A percentile compares a stretch with the other conserved stretches of the same genome.
Evolutionary conservation across 306 rosid genomes (phyloP).

Genomic region (Acacia acuminata): DNA sequence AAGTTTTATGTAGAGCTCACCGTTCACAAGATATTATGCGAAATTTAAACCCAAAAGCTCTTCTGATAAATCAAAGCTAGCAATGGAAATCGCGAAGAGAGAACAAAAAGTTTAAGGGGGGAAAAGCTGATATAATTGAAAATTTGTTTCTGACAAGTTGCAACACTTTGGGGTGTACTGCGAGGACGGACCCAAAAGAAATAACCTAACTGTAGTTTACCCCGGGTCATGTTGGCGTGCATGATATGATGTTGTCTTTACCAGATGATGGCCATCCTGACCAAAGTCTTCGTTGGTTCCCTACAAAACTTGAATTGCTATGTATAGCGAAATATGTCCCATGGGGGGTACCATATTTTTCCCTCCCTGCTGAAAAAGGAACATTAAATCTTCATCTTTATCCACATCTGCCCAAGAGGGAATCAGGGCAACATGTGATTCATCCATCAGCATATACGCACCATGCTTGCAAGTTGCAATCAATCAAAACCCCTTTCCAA

Average conservation of each 20-base stretch:
- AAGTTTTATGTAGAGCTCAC: background rate
- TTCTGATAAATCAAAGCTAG: background rate
- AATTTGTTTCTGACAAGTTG: background rate
- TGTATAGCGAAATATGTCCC: background rate
- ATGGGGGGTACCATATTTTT: background rate
- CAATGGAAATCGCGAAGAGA: background rate
- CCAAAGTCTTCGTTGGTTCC: background rate
- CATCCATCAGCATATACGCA: background rate
- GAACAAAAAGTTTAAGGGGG: background rate
- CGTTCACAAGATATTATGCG: background rate
- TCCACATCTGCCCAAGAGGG: constrained; percentile 9
- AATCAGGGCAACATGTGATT: background rate
- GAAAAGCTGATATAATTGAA: background rate
- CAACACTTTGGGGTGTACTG: background rate
- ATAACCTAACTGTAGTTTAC: background rate
- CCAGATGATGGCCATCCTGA: background rate
- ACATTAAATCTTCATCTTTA: background rate
- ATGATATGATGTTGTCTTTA: background rate
- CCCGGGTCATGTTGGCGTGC: background rate
- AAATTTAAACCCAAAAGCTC: background rate
- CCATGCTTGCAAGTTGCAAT: background rate
- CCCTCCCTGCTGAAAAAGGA: background rate
- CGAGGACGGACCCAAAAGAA: background rate
- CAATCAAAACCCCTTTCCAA: constrained; percentile 43
- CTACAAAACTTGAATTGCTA: background rate